Base-by-base conservation (phyloP, 306 rosid species). In the Vigna mungo region DNA sequence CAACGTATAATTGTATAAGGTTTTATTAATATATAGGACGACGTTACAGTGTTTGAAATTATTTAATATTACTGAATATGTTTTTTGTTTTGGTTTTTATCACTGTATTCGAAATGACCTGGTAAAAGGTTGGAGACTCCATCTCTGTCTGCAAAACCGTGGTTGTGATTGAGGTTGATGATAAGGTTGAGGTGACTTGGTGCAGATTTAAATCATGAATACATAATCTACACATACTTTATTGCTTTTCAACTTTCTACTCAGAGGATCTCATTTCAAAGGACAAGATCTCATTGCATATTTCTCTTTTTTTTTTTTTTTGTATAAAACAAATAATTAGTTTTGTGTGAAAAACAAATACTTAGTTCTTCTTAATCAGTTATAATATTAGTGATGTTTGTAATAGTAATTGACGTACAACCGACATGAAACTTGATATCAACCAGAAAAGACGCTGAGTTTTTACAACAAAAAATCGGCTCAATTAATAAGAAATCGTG, bases 101-200 rank as follows among this genome's bases (percentile, higher is more conserved):
- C 32, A 54, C 8, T 14, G 53, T 25, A 16, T 49, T 37, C 21
- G 64, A 84, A 75, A 64, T 75, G 76, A 81, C 82, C 23, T 80
- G 75, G 53, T 59, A 78, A 78, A 75, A 69, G 56, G 63, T 52
- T 5, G 37, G 17, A 63, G 17, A 2, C 34, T 30, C 34, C 34
- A 4, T 30, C 5, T 30, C 5, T 6, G 7, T 41, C 53, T 69
- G 27, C 51, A 54, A 6, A 68, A 54, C 62, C 16, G 32, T 41
- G 6, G 32, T 2, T 20, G 27, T 60, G 9, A 43, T 43, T 43
- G 47, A 43, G 14, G 14, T 13, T 27, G 65, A 3, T 7, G 34
- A 56, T n/a, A 10, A 0, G 0, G 16, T 12, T 61, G 67, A 61
- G 67, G 44, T 32, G 67, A 61, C 67, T 12, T 13, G 36, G 1